Percentiles rank a stretch among this genome's conserved stretches.
Evolutionary conservation across 352 stramenopile genomes (phyloP).

Genomic region (Globisporangium cystogenes): DNA sequence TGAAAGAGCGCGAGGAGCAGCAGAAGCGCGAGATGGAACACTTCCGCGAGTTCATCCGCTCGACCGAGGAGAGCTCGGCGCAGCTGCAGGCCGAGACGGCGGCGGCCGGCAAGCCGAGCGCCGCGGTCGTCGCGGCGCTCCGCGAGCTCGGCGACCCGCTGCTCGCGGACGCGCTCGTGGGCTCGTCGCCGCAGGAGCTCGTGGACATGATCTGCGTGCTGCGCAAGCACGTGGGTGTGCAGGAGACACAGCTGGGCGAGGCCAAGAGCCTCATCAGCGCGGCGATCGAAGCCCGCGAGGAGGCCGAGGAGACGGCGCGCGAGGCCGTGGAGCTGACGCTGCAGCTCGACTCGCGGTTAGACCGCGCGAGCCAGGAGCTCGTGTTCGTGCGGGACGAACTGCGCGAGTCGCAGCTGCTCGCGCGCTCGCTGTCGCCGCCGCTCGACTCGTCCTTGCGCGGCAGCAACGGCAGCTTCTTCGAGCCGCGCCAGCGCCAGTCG

Average conservation of each 20-base stretch:
- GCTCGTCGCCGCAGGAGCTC: constrained; percentile 47
- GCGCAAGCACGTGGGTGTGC: constrained; percentile 59
- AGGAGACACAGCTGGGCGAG: constrained; percentile 70
- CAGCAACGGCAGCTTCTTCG: constrained; percentile 1
- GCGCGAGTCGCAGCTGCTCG: constrained; percentile 13
- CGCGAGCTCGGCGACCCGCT: constrained; percentile 42
- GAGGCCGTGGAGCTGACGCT: constrained; percentile 71
- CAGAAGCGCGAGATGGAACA: constrained; percentile 84
- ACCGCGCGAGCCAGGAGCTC: constrained; percentile 51
- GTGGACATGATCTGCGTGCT: constrained; percentile 68
- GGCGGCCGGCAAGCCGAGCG: neutral
- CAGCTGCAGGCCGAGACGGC: constrained; percentile 11
- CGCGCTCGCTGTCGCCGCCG: constrained; percentile 7
- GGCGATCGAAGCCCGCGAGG: constrained; percentile 73
- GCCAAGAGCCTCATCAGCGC: constrained; percentile 67
- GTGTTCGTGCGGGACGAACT: constrained; percentile 20
- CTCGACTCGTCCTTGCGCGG: neutral
- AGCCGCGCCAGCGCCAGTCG: too few relatives aligned
- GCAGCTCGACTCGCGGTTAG: constrained; percentile 66
- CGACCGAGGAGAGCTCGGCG: constrained; percentile 40
- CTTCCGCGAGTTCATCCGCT: constrained; percentile 81
- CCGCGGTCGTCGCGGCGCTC: constrained; percentile 22
- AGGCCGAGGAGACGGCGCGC: constrained; percentile 60
- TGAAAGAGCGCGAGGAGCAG: constrained; percentile 66
- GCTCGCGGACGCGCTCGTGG: constrained; percentile 44